phyloP scores from a whole-genome alignment of 352 stramenopile genomes.

The Phytophthora palmivora region DNA sequence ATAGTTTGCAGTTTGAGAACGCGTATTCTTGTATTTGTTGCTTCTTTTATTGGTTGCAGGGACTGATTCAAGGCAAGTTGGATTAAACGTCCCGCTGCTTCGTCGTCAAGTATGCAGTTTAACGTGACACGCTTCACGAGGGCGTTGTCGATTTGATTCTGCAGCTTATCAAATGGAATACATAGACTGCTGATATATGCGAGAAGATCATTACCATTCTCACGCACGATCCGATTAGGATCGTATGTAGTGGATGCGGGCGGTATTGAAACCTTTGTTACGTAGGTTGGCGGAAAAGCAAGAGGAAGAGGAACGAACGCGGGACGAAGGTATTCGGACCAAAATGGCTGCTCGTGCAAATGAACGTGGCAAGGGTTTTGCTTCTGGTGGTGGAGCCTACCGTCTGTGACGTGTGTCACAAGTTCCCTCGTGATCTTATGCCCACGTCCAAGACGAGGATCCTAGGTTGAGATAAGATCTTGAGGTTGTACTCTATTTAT shows the following conservation, averaged over 20 bases:
- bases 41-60: constrained; percentile 37
- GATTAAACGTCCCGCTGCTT: constrained; percentile 87
- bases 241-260: neutral
- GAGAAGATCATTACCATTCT: constrained; percentile 76
- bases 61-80: constrained; percentile 91
- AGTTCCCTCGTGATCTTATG: too few relatives aligned
- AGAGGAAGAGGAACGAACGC: constrained; percentile 53
- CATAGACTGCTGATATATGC: constrained; percentile 62
- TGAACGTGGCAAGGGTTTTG: constrained; percentile 55
- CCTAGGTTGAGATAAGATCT: too few relatives aligned
- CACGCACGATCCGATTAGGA: constrained; percentile 35
- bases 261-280: constrained; percentile 8
- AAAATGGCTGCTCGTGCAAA: constrained; percentile 61
- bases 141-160: constrained; percentile 91
- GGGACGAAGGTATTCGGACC: constrained; percentile 56
- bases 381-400: constrained; percentile 31
- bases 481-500: too few relatives aligned
- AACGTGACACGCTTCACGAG: constrained; percentile 84
- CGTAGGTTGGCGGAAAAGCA: constrained; percentile 61
- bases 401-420: constrained; percentile 26
- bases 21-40: neutral
- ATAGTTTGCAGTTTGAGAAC: neutral
- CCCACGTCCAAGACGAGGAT: too few relatives aligned
- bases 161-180: constrained; percentile 88
- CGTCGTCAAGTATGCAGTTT: constrained; percentile 89